These are phyloP conservation scores for Aspergillus kassunensis DNA, from an alignment of 495 filamentous ascomycete genomes.

Conservation along the genomic window DNA sequence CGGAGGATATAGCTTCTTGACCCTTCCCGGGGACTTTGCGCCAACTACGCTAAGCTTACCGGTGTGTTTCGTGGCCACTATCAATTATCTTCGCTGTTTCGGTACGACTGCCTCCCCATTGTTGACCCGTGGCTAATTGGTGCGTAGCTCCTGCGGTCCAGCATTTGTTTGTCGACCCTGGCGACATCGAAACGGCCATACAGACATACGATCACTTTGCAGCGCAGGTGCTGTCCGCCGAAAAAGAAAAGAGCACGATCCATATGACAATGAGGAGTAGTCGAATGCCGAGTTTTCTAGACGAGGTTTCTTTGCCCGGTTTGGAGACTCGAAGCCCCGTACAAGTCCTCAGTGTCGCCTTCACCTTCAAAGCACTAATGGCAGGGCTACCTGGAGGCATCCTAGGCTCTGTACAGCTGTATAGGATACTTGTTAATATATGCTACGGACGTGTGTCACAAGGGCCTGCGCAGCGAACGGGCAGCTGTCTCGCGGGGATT, in stretches of 20 bases:
- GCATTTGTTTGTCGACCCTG: conserved; percentile 32
- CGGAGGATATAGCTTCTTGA: conserved; percentile 65
- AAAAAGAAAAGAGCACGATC: conserved; percentile 31
- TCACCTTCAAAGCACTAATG: conserved; percentile 67
- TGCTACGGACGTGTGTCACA: conserved; percentile 50
- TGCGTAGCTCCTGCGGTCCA: conserved; percentile 20
- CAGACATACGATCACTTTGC: conserved; percentile 40
- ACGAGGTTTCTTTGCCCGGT: conserved; percentile 18
- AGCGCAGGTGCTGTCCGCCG: conserved; percentile 29
- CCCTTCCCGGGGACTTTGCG: conserved; percentile 62
- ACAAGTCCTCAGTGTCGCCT: conserved; percentile 64
- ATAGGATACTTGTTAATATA: conserved; percentile 62
- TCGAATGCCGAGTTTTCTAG: conserved; percentile 21
- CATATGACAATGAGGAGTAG: conserved; percentile 29
- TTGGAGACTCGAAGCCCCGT: conserved; percentile 26
- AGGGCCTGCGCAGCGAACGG: conserved; percentile 31
- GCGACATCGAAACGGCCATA: conserved; percentile 28
- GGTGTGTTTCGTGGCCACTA: conserved; percentile 70
- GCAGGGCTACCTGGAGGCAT: conserved; percentile 70
- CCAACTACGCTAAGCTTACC: conserved; percentile 63
- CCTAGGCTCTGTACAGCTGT: conserved; percentile 62
- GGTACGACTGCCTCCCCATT: conserved; percentile 36
- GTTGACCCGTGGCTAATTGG: not conserved
- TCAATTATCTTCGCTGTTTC: conserved; percentile 60
- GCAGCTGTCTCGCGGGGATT: conserved; percentile 15